phyloP scores from a whole-genome alignment of 2,329 filamentous ascomycete species.

The Arthrobotrys megalospora region DNA sequence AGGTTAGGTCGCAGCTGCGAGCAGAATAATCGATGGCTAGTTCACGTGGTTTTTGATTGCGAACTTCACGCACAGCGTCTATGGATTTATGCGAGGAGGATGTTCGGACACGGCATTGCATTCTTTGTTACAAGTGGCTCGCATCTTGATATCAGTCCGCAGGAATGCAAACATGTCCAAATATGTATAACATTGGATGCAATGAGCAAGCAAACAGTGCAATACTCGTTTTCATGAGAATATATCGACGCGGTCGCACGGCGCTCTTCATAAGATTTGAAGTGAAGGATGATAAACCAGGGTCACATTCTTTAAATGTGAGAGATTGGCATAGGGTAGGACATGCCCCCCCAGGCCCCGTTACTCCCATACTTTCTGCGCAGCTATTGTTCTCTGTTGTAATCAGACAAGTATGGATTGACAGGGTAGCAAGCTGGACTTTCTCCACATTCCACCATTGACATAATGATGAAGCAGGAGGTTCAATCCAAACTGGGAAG shows the following conservation, averaged over 20 bases:
- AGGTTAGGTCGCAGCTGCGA: slow-evolving; percentile 33
- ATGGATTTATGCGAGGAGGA: slow-evolving; percentile 24
- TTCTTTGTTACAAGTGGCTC: slow-evolving; percentile 28
- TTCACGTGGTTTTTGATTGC: slow-evolving; percentile 46
- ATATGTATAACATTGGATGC: slow-evolving; percentile 34
- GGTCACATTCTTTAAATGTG: slow-evolving; percentile 51
- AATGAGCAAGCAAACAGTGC: slow-evolving; percentile 35
- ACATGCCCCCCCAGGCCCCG: slow-evolving; percentile 48
- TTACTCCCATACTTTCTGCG: slow-evolving; percentile 25
- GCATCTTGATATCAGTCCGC: slow-evolving; percentile 28
- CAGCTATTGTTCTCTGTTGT: slow-evolving; percentile 34
- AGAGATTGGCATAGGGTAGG: slow-evolving; percentile 58
- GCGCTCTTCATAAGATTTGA: slow-evolving; percentile 37
- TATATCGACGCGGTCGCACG: slow-evolving; percentile 19
- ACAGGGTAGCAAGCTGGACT: slow-evolving; percentile 47
- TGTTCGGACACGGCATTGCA: slow-evolving; percentile 15
- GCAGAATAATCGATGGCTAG: slow-evolving; percentile 21
- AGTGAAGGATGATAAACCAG: slow-evolving; percentile 36
- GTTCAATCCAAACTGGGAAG: slow-evolving; percentile 18
- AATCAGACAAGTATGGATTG: slow-evolving; percentile 59
- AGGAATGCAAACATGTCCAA: slow-evolving; percentile 55
- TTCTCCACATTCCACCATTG: slow-evolving; percentile 59
- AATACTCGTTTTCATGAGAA: slow-evolving; percentile 6
- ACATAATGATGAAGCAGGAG: slow-evolving; percentile 56
- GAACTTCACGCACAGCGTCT: slow-evolving; percentile 46